Base-by-base conservation (phyloP, 768 basidiomycete genomes). In the Sistotremastrum suecicum region DNA sequence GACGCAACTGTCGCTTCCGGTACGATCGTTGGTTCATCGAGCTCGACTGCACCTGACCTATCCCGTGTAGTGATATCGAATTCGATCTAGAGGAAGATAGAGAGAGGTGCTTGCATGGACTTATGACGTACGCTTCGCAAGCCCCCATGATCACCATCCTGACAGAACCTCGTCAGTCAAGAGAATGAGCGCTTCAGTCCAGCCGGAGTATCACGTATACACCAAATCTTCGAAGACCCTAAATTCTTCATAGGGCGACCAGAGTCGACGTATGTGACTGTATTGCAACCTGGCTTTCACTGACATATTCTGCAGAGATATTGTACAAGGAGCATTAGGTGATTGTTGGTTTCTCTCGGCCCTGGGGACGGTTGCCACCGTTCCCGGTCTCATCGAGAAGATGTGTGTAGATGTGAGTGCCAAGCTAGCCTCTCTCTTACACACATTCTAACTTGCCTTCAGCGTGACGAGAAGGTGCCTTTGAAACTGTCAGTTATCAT, bases 301-400 rank as follows among this genome's bases (percentile, higher is more conserved):
- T 43, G 42, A 33, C 7, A 5, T 7, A 11, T 30, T 34, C 34
- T 31, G 29, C 20, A 7, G 12, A 12, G 42, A 43, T 34, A 43
- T 9, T 3, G 7, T 43, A 43, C 46, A 47, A 31, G 46, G 46
- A 29, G 34, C 47, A 6, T 50, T 75, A n/a, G 71, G 70, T 0
- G 66, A 75, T 51, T 76, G 74, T 49, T 76, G 72, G 66, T 70
- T 77, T 53, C 53, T 76, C 6, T 69, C 67, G 5, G 75, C 73
- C 1, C 50, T 76, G 42, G 67, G 72, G 5, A 70, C 69, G 1
- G 66, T 75, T 53, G 61, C 71, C 3, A 67, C 69, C 5, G 53
- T 63, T 1, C 54, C 64, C 1, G 66, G 65, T 1, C 55, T 76
- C 39, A 59, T 76, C 5, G 68, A 76, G 53, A 71, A 70, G 50